phyloP scores from a whole-genome alignment of 768 basidiomycete genomes.

The Auricularia sp. region DNA sequence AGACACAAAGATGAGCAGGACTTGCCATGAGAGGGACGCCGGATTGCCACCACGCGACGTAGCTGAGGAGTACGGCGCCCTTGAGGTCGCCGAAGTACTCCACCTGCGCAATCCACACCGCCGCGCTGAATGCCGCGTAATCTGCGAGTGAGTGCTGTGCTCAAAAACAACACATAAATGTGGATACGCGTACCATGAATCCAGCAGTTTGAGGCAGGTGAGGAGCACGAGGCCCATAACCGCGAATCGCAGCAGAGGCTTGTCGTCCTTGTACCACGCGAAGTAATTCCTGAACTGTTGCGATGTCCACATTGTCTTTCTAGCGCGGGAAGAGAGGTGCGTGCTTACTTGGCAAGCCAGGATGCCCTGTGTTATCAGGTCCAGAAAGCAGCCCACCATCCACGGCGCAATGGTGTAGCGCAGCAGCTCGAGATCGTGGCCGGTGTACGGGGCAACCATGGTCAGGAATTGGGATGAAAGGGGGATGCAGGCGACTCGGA shows the following conservation, averaged over 20 bases:
- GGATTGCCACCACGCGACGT: neutral
- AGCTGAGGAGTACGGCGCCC: neutral
- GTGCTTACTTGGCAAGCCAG: neutral
- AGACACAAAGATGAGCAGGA: no score
- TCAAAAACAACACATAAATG: no score
- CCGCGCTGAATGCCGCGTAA: neutral
- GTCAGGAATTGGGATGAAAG: neutral
- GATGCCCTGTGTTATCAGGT: constrained; percentile 1
- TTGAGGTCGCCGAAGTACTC: constrained; percentile 1
- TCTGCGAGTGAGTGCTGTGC: neutral
- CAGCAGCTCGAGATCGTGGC: neutral
- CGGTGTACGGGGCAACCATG: neutral
- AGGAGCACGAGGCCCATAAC: neutral
- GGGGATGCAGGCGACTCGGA: no score
- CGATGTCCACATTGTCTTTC: no score
- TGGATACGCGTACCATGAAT: neutral
- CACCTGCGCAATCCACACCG: neutral
- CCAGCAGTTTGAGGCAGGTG: neutral
- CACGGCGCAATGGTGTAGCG: neutral
- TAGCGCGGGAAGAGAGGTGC: no score
- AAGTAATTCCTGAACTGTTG: neutral
- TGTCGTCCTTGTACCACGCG: constrained; percentile 1
- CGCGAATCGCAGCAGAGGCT: neutral
- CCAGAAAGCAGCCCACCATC: constrained; percentile 1
- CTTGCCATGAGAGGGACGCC: constrained; percentile 1